Evolutionary conservation across 78 protist genomes (phyloP).

Genomic region (slime mould (Dictyostelium discoideum)): DNA sequence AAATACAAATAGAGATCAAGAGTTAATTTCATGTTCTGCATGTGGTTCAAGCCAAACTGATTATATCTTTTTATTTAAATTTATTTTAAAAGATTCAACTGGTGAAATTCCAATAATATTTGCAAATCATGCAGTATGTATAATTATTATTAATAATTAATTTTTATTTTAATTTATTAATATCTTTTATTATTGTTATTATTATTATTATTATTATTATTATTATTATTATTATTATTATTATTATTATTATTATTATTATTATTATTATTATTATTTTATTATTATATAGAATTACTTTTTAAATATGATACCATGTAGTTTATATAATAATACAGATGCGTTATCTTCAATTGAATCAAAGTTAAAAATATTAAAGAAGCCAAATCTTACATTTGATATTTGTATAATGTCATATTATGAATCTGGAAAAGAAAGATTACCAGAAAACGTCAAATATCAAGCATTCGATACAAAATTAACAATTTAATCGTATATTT

Average conservation of each 20-base stretch:
- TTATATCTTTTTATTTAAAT: constrained; percentile 6
- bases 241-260: no score
- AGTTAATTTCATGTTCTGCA: neutral
- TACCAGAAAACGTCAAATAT: constrained; percentile 44
- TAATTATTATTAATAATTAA: neutral
- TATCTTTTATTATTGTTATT: neutral
- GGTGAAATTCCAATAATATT: constrained; percentile 32
- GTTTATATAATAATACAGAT: neutral
- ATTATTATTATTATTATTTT: neutral
- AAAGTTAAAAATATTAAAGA: neutral
- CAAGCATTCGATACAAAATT: constrained; percentile 47
- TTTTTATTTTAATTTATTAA: neutral
- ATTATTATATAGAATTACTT: neutral
- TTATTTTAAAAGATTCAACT: constrained; percentile 26
- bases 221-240: no score
- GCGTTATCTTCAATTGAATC: neutral
- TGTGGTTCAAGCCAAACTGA: neutral
- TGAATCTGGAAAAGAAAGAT: neutral
- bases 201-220: no score
- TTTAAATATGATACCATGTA: neutral
- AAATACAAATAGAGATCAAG: neutral
- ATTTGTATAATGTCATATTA: constrained; percentile 39
- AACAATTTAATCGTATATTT: neutral
- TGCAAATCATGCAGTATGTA: constrained; percentile 41
- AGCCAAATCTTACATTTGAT: neutral